Percentiles rank a stretch among this genome's conserved stretches.
These are phyloP conservation scores for Sisymbrium irio DNA, from an alignment of 345 rosid species.

Conservation along the genomic window DNA sequence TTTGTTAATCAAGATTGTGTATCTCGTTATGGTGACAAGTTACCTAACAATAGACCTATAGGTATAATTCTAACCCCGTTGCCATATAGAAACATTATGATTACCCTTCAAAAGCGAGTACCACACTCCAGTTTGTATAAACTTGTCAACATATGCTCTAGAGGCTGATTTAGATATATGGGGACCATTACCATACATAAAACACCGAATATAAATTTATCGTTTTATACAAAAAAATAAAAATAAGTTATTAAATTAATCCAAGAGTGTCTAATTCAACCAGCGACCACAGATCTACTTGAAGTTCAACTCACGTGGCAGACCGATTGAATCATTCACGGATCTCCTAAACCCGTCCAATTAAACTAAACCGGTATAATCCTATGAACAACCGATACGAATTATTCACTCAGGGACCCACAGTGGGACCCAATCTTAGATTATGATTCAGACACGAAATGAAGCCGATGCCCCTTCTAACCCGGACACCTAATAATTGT, in stretches of 20 bases:
- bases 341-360: slow-evolving; percentile 18
- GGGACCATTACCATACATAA: slow-evolving; percentile 13
- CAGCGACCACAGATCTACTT: slow-evolving; percentile 1
- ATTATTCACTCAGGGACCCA: slow-evolving; percentile 18
- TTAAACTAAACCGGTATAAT: slow-evolving; percentile 24
- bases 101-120: not conserved
- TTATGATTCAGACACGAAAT: slow-evolving; percentile 26
- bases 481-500: slow-evolving; percentile 30
- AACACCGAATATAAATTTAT: not conserved
- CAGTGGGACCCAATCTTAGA: slow-evolving; percentile 1
- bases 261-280: not conserved
- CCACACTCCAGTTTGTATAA: not conserved
- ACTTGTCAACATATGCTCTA: slow-evolving; percentile 16
- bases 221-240: not conserved
- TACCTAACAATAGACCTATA: not conserved
- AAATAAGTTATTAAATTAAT: not conserved
- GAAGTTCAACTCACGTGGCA: slow-evolving; percentile 32
- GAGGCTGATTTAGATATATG: slow-evolving; percentile 12
- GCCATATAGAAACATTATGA: slow-evolving; percentile 1
- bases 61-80: not conserved
- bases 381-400: slow-evolving; percentile 25
- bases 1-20: not conserved
- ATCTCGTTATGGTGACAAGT: not conserved
- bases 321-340: slow-evolving; percentile 32
- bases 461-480: slow-evolving; percentile 24